phyloP scores from a whole-genome alignment of 257 asterid genomes.

The Solanum tarapatanum region DNA sequence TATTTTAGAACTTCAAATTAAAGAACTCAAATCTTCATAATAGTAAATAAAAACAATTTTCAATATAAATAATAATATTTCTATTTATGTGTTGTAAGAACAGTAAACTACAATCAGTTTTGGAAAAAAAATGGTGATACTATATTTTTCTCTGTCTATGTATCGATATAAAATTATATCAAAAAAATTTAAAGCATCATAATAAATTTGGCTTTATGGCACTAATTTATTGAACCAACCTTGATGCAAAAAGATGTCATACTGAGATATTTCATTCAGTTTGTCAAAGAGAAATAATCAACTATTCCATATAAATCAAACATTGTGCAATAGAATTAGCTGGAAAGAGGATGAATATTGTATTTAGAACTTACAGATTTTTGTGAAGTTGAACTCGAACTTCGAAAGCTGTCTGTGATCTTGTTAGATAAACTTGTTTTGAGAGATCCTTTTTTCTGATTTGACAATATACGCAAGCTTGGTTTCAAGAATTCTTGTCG shows the following conservation, averaged over 20 bases:
- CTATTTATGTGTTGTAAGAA: neutral
- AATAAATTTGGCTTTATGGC: neutral
- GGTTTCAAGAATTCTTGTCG: conserved; percentile 89
- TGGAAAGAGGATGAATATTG: neutral
- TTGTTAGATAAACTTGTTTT: conserved; percentile 62
- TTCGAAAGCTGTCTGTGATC: conserved; percentile 53
- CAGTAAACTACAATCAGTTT: neutral
- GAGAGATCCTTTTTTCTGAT: conserved; percentile 39
- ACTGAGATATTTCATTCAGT: neutral
- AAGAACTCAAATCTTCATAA: neutral
- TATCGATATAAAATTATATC: neutral
- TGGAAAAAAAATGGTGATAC: neutral
- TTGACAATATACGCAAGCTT: conserved; percentile 77
- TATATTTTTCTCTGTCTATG: neutral
- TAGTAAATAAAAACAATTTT: neutral
- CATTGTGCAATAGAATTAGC: neutral
- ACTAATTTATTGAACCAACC: neutral
- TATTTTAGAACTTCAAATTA: neutral
- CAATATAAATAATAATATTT: neutral
- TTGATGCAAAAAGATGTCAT: neutral
- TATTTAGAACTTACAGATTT: conserved; percentile 35
- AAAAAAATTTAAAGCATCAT: neutral
- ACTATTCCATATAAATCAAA: neutral
- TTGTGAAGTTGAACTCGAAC: conserved; percentile 43
- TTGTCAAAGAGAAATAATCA: neutral